A percentile compares a stretch with the other conserved stretches of the same genome.
Evolutionary conservation across 495 filamentous ascomycete species (phyloP).

Genomic region (Neurospora cerealis): DNA sequence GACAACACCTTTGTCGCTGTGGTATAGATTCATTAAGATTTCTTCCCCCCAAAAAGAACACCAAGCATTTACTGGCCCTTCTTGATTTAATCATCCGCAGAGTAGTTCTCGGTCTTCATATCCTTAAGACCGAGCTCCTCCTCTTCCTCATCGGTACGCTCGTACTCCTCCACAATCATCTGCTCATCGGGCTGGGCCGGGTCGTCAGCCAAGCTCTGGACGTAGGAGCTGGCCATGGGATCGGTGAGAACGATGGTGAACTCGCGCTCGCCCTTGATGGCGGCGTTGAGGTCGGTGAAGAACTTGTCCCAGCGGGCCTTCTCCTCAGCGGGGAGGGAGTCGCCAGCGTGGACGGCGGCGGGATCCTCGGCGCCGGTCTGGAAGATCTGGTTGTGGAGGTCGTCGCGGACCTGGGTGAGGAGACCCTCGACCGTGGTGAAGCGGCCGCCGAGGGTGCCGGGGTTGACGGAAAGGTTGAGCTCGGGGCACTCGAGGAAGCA

Average conservation of each 20-base stretch:
- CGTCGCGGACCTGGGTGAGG: constrained; percentile 84
- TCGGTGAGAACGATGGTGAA: constrained; percentile 85
- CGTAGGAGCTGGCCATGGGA: constrained; percentile 82
- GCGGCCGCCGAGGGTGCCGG: constrained; percentile 87
- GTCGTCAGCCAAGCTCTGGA: constrained; percentile 70
- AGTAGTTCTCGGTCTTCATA: constrained; percentile 89
- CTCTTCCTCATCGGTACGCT: constrained; percentile 78
- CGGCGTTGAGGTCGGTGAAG: constrained; percentile 62
- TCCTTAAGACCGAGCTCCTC: constrained; percentile 83
- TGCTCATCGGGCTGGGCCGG: constrained; percentile 65
- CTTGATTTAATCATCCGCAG: constrained; percentile 30
- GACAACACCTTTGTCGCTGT: neutral
- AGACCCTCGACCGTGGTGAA: constrained; percentile 96
- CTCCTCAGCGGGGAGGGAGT: constrained; percentile 56
- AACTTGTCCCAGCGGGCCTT: constrained; percentile 69
- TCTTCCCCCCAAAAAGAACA: neutral
- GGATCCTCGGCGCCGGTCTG: constrained; percentile 46
- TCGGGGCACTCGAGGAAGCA: constrained; percentile 78
- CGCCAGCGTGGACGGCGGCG: constrained; percentile 23
- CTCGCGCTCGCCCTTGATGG: constrained; percentile 70
- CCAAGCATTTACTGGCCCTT: neutral
- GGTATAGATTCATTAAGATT: neutral
- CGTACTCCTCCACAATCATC: constrained; percentile 75
- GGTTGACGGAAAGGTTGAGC: constrained; percentile 70
- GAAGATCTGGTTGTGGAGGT: constrained; percentile 78